Percentiles rank a stretch among this genome's conserved stretches.
These are phyloP conservation scores for Pseudogymnoascus verrucosus DNA, from an alignment of 2,329 filamentous ascomycete genomes.

Conservation along the genomic window DNA sequence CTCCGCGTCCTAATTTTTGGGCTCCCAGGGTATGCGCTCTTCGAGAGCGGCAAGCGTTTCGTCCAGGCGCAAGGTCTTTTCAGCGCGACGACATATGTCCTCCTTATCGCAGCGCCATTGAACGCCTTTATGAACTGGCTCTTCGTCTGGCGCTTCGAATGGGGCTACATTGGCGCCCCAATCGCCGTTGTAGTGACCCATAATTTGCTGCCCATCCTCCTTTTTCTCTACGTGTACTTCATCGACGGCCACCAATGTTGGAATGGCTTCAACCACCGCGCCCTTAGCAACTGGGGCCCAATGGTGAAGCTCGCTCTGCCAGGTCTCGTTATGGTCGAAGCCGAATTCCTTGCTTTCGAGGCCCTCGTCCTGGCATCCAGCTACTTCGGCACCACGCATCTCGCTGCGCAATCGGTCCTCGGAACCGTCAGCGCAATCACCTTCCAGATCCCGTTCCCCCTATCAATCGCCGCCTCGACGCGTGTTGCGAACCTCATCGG, in stretches of 20 bases:
- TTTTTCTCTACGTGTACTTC: conserved; percentile 67
- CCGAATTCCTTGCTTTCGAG: conserved; percentile 90
- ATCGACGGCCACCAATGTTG: conserved; percentile 68
- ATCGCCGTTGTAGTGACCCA: conserved; percentile 71
- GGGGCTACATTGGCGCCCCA: conserved; percentile 72
- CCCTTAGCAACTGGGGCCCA: conserved; percentile 66
- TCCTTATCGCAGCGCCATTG: conserved; percentile 66
- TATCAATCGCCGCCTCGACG: conserved; percentile 81
- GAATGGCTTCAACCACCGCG: conserved; percentile 66
- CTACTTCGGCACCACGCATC: conserved; percentile 67
- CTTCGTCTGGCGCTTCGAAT: conserved; percentile 62
- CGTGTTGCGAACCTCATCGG: conserved; percentile 89
- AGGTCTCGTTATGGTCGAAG: conserved; percentile 87
- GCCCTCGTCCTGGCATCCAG: conserved; percentile 76
- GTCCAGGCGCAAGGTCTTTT: conserved; percentile 78
- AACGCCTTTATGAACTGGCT: conserved; percentile 74
- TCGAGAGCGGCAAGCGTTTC: conserved; percentile 72
- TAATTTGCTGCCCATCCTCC: conserved; percentile 62
- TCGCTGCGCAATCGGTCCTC: conserved; percentile 84
- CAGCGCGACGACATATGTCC: conserved; percentile 68
- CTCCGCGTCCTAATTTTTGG: conserved; percentile 62
- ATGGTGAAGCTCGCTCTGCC: conserved; percentile 86
- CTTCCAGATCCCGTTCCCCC: conserved; percentile 87
- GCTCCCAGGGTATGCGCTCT: conserved; percentile 66
- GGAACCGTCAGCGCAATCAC: conserved; percentile 70